Evolutionary conservation across 345 rosid genomes (phyloP).

Genomic region (Populus tremula): DNA sequence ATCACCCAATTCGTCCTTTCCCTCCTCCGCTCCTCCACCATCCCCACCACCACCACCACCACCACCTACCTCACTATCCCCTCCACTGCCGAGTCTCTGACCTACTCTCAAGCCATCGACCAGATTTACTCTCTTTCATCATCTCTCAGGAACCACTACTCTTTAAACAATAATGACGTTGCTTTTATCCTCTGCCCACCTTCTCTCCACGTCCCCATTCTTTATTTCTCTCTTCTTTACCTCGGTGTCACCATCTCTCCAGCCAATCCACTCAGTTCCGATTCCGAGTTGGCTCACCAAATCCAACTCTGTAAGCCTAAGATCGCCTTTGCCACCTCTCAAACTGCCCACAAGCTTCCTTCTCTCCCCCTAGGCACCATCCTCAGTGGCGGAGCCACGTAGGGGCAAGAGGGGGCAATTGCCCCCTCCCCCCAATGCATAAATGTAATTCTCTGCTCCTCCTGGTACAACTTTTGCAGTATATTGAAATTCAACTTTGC

Average conservation of each 20-base stretch:
- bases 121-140: constrained; percentile 46
- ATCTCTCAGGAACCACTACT: constrained; percentile 38
- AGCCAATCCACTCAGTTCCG: constrained; percentile 62
- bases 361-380: constrained; percentile 40
- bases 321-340: constrained; percentile 66
- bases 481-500: no score
- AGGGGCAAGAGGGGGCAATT: no score
- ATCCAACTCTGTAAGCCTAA: constrained; percentile 51
- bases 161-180: constrained; percentile 49
- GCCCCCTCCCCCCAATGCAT: no score
- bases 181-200: constrained; percentile 66
- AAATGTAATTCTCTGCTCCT: no score
- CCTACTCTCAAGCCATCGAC: constrained; percentile 45
- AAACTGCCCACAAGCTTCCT: constrained; percentile 41
- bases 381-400: no score
- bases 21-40: constrained; percentile 40
- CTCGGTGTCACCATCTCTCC: constrained; percentile 73
- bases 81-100: constrained; percentile 37
- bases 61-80: constrained; percentile 44
- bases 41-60: constrained; percentile 22
- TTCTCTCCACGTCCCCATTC: constrained; percentile 55
- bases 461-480: no score
- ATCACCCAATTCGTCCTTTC: constrained; percentile 42
- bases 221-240: constrained; percentile 70
- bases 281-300: constrained; percentile 55